These are phyloP conservation scores for Pseudocercospora crystallina DNA, from an alignment of 2,329 filamentous ascomycete genomes.

Conservation along the genomic window DNA sequence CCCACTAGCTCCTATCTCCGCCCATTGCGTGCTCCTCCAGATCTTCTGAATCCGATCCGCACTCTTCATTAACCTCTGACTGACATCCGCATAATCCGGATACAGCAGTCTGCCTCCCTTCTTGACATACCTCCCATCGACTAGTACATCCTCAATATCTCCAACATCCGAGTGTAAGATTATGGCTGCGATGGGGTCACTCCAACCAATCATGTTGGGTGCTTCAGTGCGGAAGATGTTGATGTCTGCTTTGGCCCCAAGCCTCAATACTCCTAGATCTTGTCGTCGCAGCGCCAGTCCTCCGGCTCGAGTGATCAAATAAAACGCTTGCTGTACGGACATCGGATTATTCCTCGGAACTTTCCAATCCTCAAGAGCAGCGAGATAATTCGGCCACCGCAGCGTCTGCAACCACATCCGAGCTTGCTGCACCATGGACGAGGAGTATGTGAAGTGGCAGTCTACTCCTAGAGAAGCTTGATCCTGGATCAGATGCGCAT, in stretches of 20 bases:
- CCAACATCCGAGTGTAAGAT: slow-evolving; percentile 55
- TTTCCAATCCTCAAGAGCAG: slow-evolving; percentile 42
- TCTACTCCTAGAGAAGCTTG: slow-evolving; percentile 7
- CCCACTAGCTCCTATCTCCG: no score
- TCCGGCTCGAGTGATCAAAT: slow-evolving; percentile 54
- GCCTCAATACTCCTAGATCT: slow-evolving; percentile 51
- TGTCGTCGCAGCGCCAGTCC: slow-evolving; percentile 51
- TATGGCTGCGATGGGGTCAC: slow-evolving; percentile 56
- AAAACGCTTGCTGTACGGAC: slow-evolving; percentile 55
- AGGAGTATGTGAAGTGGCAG: slow-evolving; percentile 14
- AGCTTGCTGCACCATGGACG: slow-evolving; percentile 46
- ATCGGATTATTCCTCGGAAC: slow-evolving; percentile 53
- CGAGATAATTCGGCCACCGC: slow-evolving; percentile 42
- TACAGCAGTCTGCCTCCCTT: slow-evolving; percentile 32
- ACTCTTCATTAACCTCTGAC: no score
- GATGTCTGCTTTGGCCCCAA: slow-evolving; percentile 55
- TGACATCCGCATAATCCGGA: no score
- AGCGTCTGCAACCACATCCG: slow-evolving; percentile 55
- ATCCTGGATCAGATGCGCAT: no score
- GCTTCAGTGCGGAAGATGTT: slow-evolving; percentile 53
- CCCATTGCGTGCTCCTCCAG: no score
- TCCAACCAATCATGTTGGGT: slow-evolving; percentile 54
- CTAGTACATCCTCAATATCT: slow-evolving; percentile 52
- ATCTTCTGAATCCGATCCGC: no score
- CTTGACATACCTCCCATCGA: slow-evolving; percentile 52